Evolutionary conservation across 2,329 filamentous ascomycete species (phyloP).

Genomic region (Achaetomium macrosporum): DNA sequence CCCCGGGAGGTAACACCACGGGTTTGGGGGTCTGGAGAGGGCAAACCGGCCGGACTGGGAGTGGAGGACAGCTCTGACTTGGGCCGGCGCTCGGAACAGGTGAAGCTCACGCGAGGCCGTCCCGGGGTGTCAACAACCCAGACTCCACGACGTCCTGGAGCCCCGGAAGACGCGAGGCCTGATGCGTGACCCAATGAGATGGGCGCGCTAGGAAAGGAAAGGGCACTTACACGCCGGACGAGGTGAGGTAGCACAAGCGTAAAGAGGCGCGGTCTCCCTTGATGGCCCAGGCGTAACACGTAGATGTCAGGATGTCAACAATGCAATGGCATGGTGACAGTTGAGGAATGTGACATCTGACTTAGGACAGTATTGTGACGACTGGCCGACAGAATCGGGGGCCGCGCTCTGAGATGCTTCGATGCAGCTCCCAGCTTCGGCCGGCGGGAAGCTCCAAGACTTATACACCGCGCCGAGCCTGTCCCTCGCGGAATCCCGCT

Average conservation of each 20-base stretch:
- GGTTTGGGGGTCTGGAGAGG: background rate
- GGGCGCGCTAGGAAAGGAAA: background rate
- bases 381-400: no score
- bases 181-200: background rate
- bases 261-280: background rate
- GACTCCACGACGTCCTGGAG: background rate
- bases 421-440: background rate
- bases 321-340: background rate
- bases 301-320: background rate
- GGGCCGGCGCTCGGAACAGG: background rate
- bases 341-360: background rate
- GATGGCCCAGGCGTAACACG: background rate
- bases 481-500: background rate
- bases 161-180: no score
- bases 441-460: background rate
- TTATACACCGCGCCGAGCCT: constrained; percentile 13
- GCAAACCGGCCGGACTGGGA: background rate
- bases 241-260: background rate
- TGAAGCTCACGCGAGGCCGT: background rate
- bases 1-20: background rate
- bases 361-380: background rate
- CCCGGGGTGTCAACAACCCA: background rate
- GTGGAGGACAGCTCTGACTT: background rate
- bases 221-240: constrained; percentile 6
- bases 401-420: background rate